Evolutionary conservation across 345 rosid genomes (phyloP).

Genomic region (Combretum micranthum): DNA sequence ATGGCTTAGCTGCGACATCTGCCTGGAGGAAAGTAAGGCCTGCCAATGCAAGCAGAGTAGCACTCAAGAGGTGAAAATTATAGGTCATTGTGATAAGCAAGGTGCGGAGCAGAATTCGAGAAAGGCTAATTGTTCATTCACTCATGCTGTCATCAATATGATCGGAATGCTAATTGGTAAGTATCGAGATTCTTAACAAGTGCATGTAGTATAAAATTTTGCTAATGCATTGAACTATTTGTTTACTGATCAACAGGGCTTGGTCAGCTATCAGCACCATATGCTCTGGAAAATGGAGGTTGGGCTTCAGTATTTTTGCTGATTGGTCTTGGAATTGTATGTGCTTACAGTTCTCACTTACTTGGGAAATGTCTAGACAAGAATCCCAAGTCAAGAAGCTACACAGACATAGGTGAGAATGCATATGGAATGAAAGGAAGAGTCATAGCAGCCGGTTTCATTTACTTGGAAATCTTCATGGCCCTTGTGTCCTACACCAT

Average conservation of each 20-base stretch:
- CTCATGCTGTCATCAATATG: slow-evolving; percentile 74
- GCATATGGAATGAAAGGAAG: slow-evolving; percentile 56
- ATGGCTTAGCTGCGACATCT: slow-evolving; percentile 20
- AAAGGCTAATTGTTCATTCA: slow-evolving; percentile 39
- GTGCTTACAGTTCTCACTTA: slow-evolving; percentile 53
- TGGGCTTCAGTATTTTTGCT: slow-evolving; percentile 62
- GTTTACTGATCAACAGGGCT: slow-evolving; percentile 34
- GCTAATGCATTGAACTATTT: not conserved
- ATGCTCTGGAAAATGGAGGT: slow-evolving; percentile 63
- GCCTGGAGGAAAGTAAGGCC: slow-evolving; percentile 28
- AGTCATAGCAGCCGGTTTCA: slow-evolving; percentile 34
- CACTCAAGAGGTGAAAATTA: not conserved
- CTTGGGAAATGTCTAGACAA: slow-evolving; percentile 63
- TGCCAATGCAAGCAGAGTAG: slow-evolving; percentile 13
- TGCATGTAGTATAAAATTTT: not conserved
- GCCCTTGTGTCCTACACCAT: slow-evolving; percentile 75
- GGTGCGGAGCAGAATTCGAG: not conserved
- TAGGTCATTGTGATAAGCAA: not conserved
- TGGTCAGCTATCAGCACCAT: slow-evolving; percentile 72
- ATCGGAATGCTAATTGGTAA: slow-evolving; percentile 84
- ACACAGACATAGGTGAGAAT: slow-evolving; percentile 50
- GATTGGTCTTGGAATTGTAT: slow-evolving; percentile 36
- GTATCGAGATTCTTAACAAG: not conserved
- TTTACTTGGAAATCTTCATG: slow-evolving; percentile 72
- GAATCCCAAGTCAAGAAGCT: slow-evolving; percentile 55